A percentile compares a stretch with the other conserved stretches of the same genome.
Conservation (phyloP, 2,329 filamentous ascomycete species). For the Hypocreales sp. region DNA sequence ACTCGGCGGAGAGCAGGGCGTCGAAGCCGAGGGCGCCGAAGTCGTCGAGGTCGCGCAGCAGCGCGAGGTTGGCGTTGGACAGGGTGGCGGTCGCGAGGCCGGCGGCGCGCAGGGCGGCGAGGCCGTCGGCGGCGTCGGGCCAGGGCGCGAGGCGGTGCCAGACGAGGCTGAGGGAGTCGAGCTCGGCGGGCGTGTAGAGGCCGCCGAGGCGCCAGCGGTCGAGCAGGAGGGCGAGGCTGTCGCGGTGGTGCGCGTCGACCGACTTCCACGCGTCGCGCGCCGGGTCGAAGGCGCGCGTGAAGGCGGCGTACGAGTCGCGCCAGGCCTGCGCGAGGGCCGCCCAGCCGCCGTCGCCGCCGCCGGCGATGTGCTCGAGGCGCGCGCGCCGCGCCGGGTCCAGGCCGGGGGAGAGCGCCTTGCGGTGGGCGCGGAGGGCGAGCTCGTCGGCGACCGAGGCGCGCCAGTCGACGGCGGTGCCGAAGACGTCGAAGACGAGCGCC, state of each 20-base stretch:
- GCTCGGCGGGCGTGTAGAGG: conserved; percentile 46
- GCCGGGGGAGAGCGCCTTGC: conserved; percentile 28
- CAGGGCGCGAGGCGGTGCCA: conserved; percentile 65
- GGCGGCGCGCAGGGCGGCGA: conserved; percentile 34
- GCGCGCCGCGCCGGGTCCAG: conserved; percentile 29
- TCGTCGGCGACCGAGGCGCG: conserved; percentile 47
- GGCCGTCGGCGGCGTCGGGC: conserved; percentile 43
- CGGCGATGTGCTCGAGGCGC: conserved; percentile 34
- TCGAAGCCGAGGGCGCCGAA: conserved; percentile 47
- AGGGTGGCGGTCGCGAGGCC: conserved; percentile 46
- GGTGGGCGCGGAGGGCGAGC: conserved; percentile 33
- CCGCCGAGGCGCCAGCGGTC: conserved; percentile 35
- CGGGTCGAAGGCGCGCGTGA: conserved; percentile 38
- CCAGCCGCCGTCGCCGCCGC: conserved; percentile 44
- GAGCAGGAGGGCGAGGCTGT: conserved; percentile 45
- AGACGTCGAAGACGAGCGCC: conserved; percentile 59
- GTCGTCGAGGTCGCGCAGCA: conserved; percentile 49
- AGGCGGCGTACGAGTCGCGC: conserved; percentile 46
- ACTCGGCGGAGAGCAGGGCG: conserved; percentile 48
- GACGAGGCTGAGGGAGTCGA: conserved; percentile 45
- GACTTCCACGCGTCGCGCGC: conserved; percentile 42
- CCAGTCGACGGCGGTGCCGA: conserved; percentile 73
- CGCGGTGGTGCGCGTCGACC: conserved; percentile 56
- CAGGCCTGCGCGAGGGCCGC: conserved; percentile 52
- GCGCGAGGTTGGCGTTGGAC: conserved; percentile 55